Evolutionary conservation across 108 stramenopile species (phyloP).

Genomic region (Pseudonitzschia pungens): DNA sequence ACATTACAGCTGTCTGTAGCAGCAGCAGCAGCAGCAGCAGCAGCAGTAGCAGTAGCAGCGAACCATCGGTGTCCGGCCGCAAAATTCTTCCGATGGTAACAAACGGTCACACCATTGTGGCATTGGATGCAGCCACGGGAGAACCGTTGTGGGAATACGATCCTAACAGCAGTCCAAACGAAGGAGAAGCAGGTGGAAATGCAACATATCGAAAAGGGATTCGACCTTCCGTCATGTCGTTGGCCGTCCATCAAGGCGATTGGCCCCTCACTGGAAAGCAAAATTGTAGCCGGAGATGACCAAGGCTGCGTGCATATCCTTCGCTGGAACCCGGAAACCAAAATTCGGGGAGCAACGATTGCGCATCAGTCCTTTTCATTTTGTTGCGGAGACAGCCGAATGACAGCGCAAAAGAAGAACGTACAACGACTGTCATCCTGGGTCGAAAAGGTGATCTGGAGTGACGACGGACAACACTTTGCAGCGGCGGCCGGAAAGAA

Average conservation of each 20-base stretch:
- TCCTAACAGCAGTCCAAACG: background rate
- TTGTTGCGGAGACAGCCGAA: background rate
- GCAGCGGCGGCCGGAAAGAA: slow-evolving; percentile 9
- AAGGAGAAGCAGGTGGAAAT: too few relatives aligned
- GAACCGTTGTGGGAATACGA: background rate
- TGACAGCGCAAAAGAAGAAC: background rate
- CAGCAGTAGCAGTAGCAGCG: too few relatives aligned
- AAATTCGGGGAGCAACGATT: background rate
- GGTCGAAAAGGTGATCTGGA: slow-evolving; percentile 7
- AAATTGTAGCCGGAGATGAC: slow-evolving; percentile 1
- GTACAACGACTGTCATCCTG: background rate
- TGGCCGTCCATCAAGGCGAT: background rate
- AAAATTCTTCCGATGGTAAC: background rate
- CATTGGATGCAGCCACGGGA: background rate
- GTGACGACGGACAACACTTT: background rate
- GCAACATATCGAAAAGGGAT: too few relatives aligned
- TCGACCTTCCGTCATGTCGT: background rate
- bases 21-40: too few relatives aligned
- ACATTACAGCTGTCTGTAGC: background rate
- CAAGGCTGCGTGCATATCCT: background rate
- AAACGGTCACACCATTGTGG: background rate
- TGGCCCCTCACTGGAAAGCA: background rate
- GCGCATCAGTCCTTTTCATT: background rate
- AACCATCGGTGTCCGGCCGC: too few relatives aligned
- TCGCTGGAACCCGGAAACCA: background rate